Percentiles rank a stretch among this genome's conserved stretches.
phyloP scores from a whole-genome alignment of 2,329 filamentous ascomycete genomes.

The Hypoxylon sp. region DNA sequence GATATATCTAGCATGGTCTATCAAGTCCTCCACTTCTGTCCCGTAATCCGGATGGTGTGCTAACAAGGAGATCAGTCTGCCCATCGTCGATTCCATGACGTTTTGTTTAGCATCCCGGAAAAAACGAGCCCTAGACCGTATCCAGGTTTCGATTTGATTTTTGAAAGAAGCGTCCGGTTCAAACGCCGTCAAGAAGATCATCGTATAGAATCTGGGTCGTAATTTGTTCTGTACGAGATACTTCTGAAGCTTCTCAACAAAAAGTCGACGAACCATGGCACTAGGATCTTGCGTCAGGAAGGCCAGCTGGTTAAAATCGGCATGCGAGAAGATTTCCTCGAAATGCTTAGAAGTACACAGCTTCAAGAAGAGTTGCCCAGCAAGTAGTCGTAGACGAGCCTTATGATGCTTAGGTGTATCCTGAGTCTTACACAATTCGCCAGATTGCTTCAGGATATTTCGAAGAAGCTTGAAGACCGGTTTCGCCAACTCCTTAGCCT shows the following conservation, averaged over 20 bases:
- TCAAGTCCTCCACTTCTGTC: constrained; percentile 74
- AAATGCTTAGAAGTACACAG: constrained; percentile 82
- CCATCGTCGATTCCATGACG: constrained; percentile 84
- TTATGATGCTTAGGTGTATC: constrained; percentile 84
- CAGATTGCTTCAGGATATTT: constrained; percentile 79
- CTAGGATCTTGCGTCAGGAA: constrained; percentile 85
- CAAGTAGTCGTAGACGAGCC: constrained; percentile 83
- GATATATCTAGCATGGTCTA: constrained; percentile 89
- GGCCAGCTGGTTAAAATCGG: constrained; percentile 85
- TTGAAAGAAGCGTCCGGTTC: constrained; percentile 84
- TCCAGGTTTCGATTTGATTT: constrained; percentile 86
- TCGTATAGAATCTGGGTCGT: constrained; percentile 84
- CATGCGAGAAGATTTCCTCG: constrained; percentile 79
- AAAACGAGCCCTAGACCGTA: constrained; percentile 81
- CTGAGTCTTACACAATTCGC: constrained; percentile 82
- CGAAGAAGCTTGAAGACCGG: constrained; percentile 85
- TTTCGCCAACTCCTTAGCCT: constrained; percentile 71
- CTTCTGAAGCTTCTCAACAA: constrained; percentile 90
- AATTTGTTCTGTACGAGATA: constrained; percentile 83
- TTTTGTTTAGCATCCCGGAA: constrained; percentile 72
- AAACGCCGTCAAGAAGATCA: constrained; percentile 91
- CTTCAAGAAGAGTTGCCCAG: constrained; percentile 86
- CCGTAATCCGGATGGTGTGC: constrained; percentile 95
- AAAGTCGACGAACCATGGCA: constrained; percentile 80
- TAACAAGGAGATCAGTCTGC: constrained; percentile 86